A percentile compares a stretch with the other conserved stretches of the same genome.
Evolutionary conservation across 2,329 filamentous ascomycete species (phyloP).

Genomic region (Aureobasidium melanogenum): DNA sequence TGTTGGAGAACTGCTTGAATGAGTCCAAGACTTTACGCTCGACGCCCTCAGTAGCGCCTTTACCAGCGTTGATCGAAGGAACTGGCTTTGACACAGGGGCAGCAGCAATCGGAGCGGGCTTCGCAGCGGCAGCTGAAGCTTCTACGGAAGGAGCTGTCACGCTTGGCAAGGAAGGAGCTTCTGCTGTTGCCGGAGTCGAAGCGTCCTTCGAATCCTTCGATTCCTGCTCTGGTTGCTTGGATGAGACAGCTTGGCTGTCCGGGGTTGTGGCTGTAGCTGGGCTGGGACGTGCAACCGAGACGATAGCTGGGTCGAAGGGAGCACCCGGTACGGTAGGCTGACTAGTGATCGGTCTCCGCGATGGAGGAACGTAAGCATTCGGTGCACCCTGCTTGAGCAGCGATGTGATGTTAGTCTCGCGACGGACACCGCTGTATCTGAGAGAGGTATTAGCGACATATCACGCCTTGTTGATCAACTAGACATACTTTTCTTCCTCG

Average conservation of each 20-base stretch:
- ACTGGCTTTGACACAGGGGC: neutral
- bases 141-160: neutral
- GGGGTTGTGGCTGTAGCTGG: slow-evolving; percentile 19
- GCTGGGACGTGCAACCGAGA: slow-evolving; percentile 55
- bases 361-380: slow-evolving; percentile 84
- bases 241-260: slow-evolving; percentile 13
- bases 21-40: slow-evolving; percentile 53
- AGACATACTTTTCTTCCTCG: slow-evolving; percentile 80
- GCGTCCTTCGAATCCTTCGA: slow-evolving; percentile 14
- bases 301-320: slow-evolving; percentile 80
- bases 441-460: slow-evolving; percentile 12
- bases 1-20: slow-evolving; percentile 56
- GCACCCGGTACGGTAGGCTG: slow-evolving; percentile 66
- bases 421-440: slow-evolving; percentile 85
- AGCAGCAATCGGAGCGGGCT: neutral
- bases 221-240: slow-evolving; percentile 22
- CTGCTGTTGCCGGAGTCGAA: neutral
- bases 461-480: neutral
- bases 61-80: slow-evolving; percentile 16
- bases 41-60: slow-evolving; percentile 51
- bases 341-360: slow-evolving; percentile 67
- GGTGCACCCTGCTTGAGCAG: slow-evolving; percentile 52
- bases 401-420: slow-evolving; percentile 47
- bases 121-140: neutral
- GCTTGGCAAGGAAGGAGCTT: neutral